Evolutionary conservation across 2,329 filamentous ascomycete species (phyloP), one percentile per base, ranked within the genome.

Genomic region (Colletotrichum scovillei): DNA sequence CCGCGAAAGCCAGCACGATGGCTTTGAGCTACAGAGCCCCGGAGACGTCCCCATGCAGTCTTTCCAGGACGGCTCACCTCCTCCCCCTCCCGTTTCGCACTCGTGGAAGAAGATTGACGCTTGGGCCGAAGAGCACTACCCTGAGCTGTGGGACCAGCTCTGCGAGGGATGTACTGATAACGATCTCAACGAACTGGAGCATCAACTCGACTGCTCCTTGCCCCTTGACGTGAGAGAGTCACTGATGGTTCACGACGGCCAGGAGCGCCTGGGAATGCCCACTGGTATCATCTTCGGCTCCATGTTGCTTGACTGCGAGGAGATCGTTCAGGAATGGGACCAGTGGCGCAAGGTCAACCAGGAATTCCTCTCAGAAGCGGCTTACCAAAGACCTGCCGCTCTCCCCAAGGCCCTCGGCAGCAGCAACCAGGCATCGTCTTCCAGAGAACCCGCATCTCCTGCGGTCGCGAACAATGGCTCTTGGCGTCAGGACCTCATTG

Each of bases 251-350:
- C 97, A 99, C 82, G 97, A 99, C 79, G 97, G 97, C n/a, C 97
- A 99, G 83, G 97, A 99, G 84, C 93, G 97, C 76, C 94, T 95
- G 75, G 97, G 97, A 75, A 89, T 89, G 70, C 97, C 97, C 0
- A 98, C 96, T 0, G 97, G 97, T 75, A 93, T 98, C 77, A 91
- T 99, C 74, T 98, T 99, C 78, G 91, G 95, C 73, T 93, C 91
- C 81, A 99, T 99, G 97, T 86, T 99, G 75, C 90, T 99, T 71
- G 97, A 99, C 82, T 98, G 97, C 80, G 97, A 99, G 83, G 97
- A 99, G 81, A 98, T 99, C 77, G 93, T 98, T 26, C 95, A 98
- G 82, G 97, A 99, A 82, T 98, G 96, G 94, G 93, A 94, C 78
- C 97, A 98, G 80, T 99, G 97, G 97, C 92, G 95, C 78, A 92